A percentile compares a stretch with the other conserved stretches of the same genome.
These are phyloP conservation scores for Fulvia fulva DNA, from an alignment of 2,329 filamentous ascomycete genomes.

Conservation along the genomic window DNA sequence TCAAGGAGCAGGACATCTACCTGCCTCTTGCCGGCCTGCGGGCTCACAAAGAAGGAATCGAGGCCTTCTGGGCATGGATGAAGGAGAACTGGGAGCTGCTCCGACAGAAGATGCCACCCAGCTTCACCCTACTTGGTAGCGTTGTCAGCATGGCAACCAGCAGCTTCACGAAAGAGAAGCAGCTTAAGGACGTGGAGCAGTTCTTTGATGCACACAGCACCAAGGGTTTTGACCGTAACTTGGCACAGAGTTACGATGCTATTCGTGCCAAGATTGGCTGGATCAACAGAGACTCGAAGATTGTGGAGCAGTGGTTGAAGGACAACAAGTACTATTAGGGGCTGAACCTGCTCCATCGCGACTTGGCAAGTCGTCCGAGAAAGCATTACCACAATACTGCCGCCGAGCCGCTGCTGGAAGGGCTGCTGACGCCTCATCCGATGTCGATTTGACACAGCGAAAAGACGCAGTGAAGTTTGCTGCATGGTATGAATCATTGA, in stretches of 20 bases:
- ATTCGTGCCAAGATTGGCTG: slow-evolving; percentile 81
- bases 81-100: slow-evolving; percentile 84
- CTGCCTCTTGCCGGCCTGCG: slow-evolving; percentile 78
- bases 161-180: slow-evolving; percentile 72
- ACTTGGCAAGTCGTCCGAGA: too few relatives aligned
- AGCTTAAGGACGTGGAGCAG: slow-evolving; percentile 68
- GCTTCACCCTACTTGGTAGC: slow-evolving; percentile 76
- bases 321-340: slow-evolving; percentile 57
- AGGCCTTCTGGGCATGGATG: slow-evolving; percentile 78
- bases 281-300: slow-evolving; percentile 69
- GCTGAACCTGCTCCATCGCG: too few relatives aligned
- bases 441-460: too few relatives aligned
- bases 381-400: too few relatives aligned
- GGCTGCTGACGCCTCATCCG: too few relatives aligned
- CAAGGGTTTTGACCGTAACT: slow-evolving; percentile 79
- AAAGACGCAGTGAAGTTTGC: too few relatives aligned
- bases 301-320: slow-evolving; percentile 71
- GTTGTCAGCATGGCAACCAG: slow-evolving; percentile 79
- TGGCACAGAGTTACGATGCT: slow-evolving; percentile 84
- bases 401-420: too few relatives aligned
- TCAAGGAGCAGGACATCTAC: slow-evolving; percentile 94
- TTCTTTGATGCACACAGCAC: slow-evolving; percentile 83
- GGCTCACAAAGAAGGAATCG: slow-evolving; percentile 70
- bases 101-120: slow-evolving; percentile 76
- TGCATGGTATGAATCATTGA: too few relatives aligned